A percentile compares a stretch with the other conserved stretches of the same genome.
Evolutionary conservation across 2,329 filamentous ascomycete genomes (phyloP).

Genomic region (Aspergillus sp.): DNA sequence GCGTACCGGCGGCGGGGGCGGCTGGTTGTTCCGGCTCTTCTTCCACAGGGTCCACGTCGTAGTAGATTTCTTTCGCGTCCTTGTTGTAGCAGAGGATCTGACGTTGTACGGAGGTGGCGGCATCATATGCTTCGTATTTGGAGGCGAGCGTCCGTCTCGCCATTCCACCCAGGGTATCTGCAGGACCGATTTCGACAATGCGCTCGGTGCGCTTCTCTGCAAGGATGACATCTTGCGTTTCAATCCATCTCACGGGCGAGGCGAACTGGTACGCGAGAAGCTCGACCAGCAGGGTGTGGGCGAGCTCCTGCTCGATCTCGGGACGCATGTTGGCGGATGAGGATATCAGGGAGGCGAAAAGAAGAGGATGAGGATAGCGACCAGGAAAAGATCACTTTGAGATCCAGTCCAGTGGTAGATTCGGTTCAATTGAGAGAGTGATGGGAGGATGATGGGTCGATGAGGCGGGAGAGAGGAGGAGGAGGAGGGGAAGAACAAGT

Average conservation of each 20-base stretch:
- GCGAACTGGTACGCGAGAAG: conserved; percentile 99
- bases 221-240: conserved; percentile 99
- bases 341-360: conserved; percentile 2
- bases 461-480: conserved; percentile 14
- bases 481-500: not conserved
- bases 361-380: conserved; percentile 7
- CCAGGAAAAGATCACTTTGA: conserved; percentile 1
- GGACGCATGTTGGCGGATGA: conserved; percentile 72
- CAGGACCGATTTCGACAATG: conserved; percentile 95
- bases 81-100: conserved; percentile 99
- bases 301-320: conserved; percentile 98
- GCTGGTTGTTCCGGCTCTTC: conserved; percentile 70
- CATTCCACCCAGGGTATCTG: conserved; percentile 96
- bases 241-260: conserved; percentile 98
- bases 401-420: not conserved
- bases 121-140: conserved; percentile 98
- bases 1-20: conserved; percentile 37
- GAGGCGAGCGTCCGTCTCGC: conserved; percentile 91
- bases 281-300: conserved; percentile 97
- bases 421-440: too few relatives aligned
- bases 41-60: conserved; percentile 92
- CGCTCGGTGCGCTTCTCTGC: conserved; percentile 94
- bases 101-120: conserved; percentile 90
- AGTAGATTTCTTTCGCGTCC: conserved; percentile 98
- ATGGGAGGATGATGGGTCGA: too few relatives aligned